Percentiles rank a stretch among this genome's conserved stretches.
phyloP scores from a whole-genome alignment of 129 eudicot genomes.

The sunflower (Helianthus annuus) region HanXRQr2.0-SUNRISE NC_035447.2:8339777-8340276 shows the following conservation, averaged over 20 bases:
- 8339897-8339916: conserved; percentile 32
- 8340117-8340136: too few species aligned
- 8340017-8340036: neutral
- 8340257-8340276: too few species aligned
- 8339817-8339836: conserved; percentile 39
- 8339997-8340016: neutral
- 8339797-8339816: conserved; percentile 23
- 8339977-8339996: conserved; percentile 5
- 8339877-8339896: conserved; percentile 27
- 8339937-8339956: conserved; percentile 21
- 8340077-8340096: neutral
- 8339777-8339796: conserved; percentile 7
- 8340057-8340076: neutral
- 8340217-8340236: too few species aligned
- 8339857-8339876: conserved; percentile 41
- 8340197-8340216: too few species aligned
- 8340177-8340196: too few species aligned
- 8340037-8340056: conserved; percentile 16
- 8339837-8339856: conserved; percentile 36
- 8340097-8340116: too few species aligned
- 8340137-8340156: too few species aligned
- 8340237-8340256: too few species aligned
- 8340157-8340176: too few species aligned
- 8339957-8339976: too few species aligned
- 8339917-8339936: conserved; percentile 31